phyloP scores from a whole-genome alignment of 2,329 filamentous ascomycete species.

The Pseudophaeomoniella oleicola region DNA sequence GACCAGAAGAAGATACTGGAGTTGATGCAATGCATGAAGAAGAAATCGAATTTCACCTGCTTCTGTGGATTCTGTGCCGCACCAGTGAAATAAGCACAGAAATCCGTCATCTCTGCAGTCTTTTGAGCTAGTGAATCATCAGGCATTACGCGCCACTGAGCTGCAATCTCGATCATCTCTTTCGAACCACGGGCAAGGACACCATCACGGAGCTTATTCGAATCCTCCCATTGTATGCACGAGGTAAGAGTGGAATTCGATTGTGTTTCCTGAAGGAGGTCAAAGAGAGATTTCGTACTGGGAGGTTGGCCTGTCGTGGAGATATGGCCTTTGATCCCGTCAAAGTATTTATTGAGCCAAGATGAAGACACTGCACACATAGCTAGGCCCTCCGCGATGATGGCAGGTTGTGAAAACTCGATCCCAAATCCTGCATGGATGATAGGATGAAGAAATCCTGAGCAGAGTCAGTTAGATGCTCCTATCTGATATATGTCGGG shows the following conservation, averaged over 20 bases:
- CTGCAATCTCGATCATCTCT: slow-evolving; percentile 47
- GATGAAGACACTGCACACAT: not conserved
- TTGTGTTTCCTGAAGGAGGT: slow-evolving; percentile 47
- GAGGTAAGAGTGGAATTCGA: slow-evolving; percentile 40
- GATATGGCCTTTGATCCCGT: not conserved
- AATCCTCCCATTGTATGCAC: slow-evolving; percentile 38
- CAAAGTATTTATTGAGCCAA: not conserved
- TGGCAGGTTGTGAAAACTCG: slow-evolving; percentile 60
- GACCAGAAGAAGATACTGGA: slow-evolving; percentile 56
- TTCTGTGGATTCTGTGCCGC: slow-evolving; percentile 52
- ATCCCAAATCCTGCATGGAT: slow-evolving; percentile 74
- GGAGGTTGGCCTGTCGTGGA: slow-evolving; percentile 11
- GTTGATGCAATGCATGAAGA: slow-evolving; percentile 65
- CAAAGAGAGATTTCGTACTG: slow-evolving; percentile 28
- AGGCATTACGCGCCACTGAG: slow-evolving; percentile 38
- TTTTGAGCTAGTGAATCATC: slow-evolving; percentile 42
- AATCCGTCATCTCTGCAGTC: slow-evolving; percentile 57
- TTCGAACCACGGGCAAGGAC: slow-evolving; percentile 48
- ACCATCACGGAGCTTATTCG: slow-evolving; percentile 54
- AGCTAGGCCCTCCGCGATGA: slow-evolving; percentile 62
- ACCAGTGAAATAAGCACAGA: slow-evolving; percentile 40
- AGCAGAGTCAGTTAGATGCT: not conserved
- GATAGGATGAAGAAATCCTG: slow-evolving; percentile 56
- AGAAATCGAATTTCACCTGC: slow-evolving; percentile 67
- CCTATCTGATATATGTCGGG: not conserved